A percentile compares a stretch with the other conserved stretches of the same genome.
Conservation (phyloP, 2,329 filamentous ascomycete species). For the Fusarium mexicanum region DNA sequence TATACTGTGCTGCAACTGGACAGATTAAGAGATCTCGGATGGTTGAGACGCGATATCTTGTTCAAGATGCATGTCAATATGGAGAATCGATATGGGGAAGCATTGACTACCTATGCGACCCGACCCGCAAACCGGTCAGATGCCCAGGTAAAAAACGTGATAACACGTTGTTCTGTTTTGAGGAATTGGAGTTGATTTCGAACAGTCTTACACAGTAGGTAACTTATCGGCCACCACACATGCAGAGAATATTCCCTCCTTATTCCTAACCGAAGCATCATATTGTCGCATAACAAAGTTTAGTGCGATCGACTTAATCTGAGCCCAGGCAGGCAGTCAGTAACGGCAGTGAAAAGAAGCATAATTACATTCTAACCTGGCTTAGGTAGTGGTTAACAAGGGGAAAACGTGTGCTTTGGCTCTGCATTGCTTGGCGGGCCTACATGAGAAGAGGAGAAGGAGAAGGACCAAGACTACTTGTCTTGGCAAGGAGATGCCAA, state of each 20-base stretch:
- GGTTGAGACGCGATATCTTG: not conserved
- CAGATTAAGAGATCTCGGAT: not conserved
- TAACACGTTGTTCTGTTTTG: not conserved
- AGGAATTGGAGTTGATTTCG: not conserved
- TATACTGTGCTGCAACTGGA: not conserved
- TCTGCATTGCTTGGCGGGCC: slow-evolving; percentile 1
- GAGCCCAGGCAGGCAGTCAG: not conserved
- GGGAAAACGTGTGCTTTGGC: slow-evolving; percentile 35
- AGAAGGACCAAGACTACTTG: not conserved
- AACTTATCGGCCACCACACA: not conserved
- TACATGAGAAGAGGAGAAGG: not conserved
- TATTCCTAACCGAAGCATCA: not conserved
- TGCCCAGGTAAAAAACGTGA: not conserved
- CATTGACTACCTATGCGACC: not conserved
- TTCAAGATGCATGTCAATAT: slow-evolving; percentile 11
- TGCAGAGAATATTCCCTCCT: not conserved
- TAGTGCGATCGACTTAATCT: slow-evolving; percentile 1
- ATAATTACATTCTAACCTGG: not conserved
- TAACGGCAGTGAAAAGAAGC: slow-evolving; percentile 16
- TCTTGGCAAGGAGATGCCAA: slow-evolving; percentile 31
- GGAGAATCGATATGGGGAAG: slow-evolving; percentile 10
- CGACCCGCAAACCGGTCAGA: slow-evolving; percentile 16
- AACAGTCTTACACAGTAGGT: not conserved
- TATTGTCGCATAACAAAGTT: not conserved
- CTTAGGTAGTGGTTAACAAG: not conserved